Percentiles rank a stretch among this genome's conserved stretches.
Conservation (phyloP, 352 stramenopile genomes). For the Globisporangium radiosum region DNA sequence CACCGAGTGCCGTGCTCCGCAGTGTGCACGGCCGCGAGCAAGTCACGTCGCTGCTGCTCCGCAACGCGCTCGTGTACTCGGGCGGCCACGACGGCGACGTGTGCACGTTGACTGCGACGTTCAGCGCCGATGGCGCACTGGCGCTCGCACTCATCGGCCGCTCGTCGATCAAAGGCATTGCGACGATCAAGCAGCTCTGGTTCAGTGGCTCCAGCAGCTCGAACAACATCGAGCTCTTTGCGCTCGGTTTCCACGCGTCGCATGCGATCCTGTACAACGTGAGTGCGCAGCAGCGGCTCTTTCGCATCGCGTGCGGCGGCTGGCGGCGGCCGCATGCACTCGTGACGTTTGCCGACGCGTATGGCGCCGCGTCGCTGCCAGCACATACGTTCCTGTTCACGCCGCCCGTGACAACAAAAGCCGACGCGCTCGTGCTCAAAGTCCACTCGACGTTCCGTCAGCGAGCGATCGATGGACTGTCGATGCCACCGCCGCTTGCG, state of each 20-base stretch:
- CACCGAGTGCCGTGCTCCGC: conserved; percentile 32
- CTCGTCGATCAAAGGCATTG: conserved; percentile 71
- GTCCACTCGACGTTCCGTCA: conserved; percentile 48
- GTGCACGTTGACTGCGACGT: conserved; percentile 40
- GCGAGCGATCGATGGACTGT: neutral
- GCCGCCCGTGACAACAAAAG: conserved; percentile 36
- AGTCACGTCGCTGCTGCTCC: conserved; percentile 50
- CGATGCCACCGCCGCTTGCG: conserved; percentile 10
- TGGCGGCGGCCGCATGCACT: conserved; percentile 78
- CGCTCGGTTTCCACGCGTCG: conserved; percentile 79
- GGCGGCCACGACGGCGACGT: conserved; percentile 82
- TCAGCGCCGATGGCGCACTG: conserved; percentile 17
- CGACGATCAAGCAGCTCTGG: conserved; percentile 68
- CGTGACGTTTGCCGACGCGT: conserved; percentile 4
- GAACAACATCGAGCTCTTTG: conserved; percentile 40
- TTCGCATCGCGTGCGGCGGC: conserved; percentile 73
- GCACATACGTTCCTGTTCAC: conserved; percentile 68
- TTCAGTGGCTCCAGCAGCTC: conserved; percentile 11
- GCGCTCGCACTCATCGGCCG: conserved; percentile 33
- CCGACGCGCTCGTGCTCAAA: conserved; percentile 45
- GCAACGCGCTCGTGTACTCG: conserved; percentile 41
- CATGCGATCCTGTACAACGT: conserved; percentile 73
- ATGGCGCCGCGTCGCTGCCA: conserved; percentile 22
- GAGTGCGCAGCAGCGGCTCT: conserved; percentile 62
- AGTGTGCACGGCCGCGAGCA: conserved; percentile 60